phyloP scores from a whole-genome alignment of 2,329 filamentous ascomycete species.

The Atkinsonella hypoxylon region DNA sequence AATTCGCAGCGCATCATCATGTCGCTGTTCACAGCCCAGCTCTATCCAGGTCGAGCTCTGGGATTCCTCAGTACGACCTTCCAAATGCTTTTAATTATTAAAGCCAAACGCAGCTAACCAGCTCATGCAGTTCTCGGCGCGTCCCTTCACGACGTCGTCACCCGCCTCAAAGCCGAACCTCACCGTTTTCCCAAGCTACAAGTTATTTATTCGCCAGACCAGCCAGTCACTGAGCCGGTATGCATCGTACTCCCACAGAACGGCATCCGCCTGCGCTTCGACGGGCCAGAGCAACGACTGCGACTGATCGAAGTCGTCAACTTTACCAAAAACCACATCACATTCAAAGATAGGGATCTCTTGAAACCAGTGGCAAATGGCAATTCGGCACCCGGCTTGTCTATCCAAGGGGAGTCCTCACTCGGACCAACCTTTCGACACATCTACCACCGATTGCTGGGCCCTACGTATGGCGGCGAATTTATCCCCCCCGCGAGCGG shows the following conservation, averaged over 20 bases:
- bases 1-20: constrained; percentile 15
- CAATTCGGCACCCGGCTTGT: constrained; percentile 22
- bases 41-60: constrained; percentile 53
- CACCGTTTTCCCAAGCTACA: constrained; percentile 74
- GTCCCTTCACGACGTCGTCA: constrained; percentile 81
- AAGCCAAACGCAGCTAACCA: not conserved
- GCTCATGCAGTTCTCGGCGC: constrained; percentile 61
- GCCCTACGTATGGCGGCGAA: constrained; percentile 88
- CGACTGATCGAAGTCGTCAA: constrained; percentile 85
- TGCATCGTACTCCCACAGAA: constrained; percentile 69
- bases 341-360: constrained; percentile 70
- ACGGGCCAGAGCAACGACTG: constrained; percentile 83
- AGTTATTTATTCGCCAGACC: constrained; percentile 62
- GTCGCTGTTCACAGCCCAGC: constrained; percentile 46
- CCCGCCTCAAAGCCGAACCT: constrained; percentile 77
- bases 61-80: constrained; percentile 41
- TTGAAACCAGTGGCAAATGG: constrained; percentile 45
- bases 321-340: constrained; percentile 73
- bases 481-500: constrained; percentile 57
- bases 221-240: constrained; percentile 65
- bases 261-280: constrained; percentile 81
- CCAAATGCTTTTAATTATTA: too few species aligned
- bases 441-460: constrained; percentile 87
- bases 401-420: constrained; percentile 20
- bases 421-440: constrained; percentile 69